Percentiles rank a stretch among this genome's conserved stretches.
Conservation (phyloP, 768 basidiomycete genomes). For the Lactarius psammicola region DNA sequence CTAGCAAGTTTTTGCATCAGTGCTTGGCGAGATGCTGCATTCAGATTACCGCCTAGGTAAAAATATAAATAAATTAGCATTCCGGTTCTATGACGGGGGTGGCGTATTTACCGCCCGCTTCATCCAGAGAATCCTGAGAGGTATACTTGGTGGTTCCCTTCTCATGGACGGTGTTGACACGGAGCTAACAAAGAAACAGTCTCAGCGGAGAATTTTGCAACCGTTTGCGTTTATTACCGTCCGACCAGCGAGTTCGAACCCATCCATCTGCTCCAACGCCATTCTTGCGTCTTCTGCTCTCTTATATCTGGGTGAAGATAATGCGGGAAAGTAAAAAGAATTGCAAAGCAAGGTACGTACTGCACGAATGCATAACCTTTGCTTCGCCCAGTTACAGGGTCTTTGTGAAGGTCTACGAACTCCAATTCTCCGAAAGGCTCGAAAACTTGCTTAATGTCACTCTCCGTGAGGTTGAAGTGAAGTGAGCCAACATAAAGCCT, state of each 20-base stretch:
- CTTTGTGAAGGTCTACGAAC: conserved; percentile 96
- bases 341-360: conserved; percentile 44
- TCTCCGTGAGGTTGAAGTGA: conserved; percentile 94
- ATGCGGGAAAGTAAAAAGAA: background rate
- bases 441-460: conserved; percentile 98
- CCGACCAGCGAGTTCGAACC: conserved; percentile 94
- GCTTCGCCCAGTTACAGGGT: conserved; percentile 90
- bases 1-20: conserved; percentile 99
- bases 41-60: conserved; percentile 87
- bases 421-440: conserved; percentile 98
- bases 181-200: conserved; percentile 49
- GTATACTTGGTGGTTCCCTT: conserved; percentile 78
- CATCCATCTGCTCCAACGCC: conserved; percentile 99
- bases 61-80: conserved; percentile 15
- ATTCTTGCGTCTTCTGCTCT: conserved; percentile 91
- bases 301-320: conserved; percentile 60
- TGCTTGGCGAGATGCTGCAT: conserved; percentile 96
- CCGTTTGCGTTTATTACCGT: conserved; percentile 53
- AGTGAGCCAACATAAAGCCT: conserved; percentile 97
- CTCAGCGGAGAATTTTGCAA: conserved; percentile 27
- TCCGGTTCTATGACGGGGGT: background rate
- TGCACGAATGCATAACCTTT: conserved; percentile 99
- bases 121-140: conserved; percentile 80
- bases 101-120: conserved; percentile 68
- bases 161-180: conserved; percentile 91